Conservation (phyloP, 305 asterid species). For the Coffea humblotiana region DNA sequence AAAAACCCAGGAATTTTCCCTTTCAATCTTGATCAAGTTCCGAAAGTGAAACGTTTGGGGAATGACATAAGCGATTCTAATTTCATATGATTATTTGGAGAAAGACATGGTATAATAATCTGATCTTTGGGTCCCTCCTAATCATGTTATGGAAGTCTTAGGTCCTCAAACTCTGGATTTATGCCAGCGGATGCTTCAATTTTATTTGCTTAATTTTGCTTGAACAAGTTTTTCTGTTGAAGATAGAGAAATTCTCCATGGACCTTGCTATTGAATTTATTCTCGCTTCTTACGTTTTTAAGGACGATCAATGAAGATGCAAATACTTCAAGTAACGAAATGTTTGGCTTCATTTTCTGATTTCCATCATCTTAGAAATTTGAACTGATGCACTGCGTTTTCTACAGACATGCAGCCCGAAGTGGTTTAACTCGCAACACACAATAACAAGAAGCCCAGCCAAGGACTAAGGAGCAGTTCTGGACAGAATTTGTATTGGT, state of each 20-base stretch:
- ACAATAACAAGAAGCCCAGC: conserved; percentile 52
- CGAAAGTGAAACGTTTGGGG: background rate
- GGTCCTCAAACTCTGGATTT: background rate
- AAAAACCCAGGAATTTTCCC: background rate
- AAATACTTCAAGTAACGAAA: background rate
- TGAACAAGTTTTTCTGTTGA: background rate
- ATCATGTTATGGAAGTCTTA: background rate
- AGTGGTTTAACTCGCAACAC: conserved; percentile 71
- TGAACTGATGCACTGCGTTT: conserved; percentile 9
- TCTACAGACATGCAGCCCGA: conserved; percentile 69
- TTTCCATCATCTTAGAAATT: background rate
- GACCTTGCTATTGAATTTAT: background rate
- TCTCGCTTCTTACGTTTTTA: background rate
- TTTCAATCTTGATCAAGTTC: background rate
- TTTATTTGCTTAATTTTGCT: background rate
- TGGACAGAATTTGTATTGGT: conserved; percentile 34
- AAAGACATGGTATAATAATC: background rate
- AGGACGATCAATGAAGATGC: background rate
- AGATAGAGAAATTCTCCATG: background rate
- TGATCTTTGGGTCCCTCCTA: background rate
- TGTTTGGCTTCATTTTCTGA: background rate
- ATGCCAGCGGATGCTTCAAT: background rate
- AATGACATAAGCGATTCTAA: background rate
- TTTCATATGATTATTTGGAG: background rate
- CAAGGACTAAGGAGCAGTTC: conserved; percentile 36